Evolutionary conservation across 2,329 filamentous ascomycete species (phyloP), one percentile per base, ranked within the genome.

Genomic region (Myriosclerotinia scirpicola): DNA sequence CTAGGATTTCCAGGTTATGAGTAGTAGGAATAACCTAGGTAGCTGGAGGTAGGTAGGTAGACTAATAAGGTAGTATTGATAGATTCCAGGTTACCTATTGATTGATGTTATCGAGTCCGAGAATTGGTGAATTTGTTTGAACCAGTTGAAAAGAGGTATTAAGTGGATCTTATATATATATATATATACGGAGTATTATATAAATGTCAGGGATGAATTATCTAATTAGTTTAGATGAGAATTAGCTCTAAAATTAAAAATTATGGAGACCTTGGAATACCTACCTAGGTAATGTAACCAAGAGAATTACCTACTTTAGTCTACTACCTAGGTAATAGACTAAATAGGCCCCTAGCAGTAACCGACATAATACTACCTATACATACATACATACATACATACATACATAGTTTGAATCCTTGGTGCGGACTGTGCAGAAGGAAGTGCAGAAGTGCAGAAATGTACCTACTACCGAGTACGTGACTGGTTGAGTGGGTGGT

Each of bases 61-160:
- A n/a, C n/a, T n/a, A n/a, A n/a, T n/a, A n/a, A n/a, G 30, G 30
- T 34, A 34, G 30, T 5, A 34, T 34, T 34, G 30, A 34, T 34
- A 34, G 30, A 34, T 34, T n/a, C n/a, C n/a, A n/a, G n/a, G n/a
- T n/a, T 26, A 26, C 26, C 26, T 14, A 48, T 46, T 44, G 40
- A 48, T 46, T 44, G 40, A 52, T 55, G 46, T 59, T 56, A 46
- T 60, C 53, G 64, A 42, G 50, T 52, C 53, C 30, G 58, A 42
- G 42, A 44, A 6, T 44, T 44, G 0, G 63, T 44, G 63, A 26
- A 55, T 61, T 65, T 60, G 46, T 6, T 26, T 54, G 6, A 66
- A 66, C 65, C 58, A 66, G 38, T 66, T 42, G 42, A 59, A 59
- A 20, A 66, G 44, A 48, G 42, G 50, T 38, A 66, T 66, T 36